phyloP scores from a whole-genome alignment of 768 basidiomycete genomes.

The Pulveroboletus sp. region DNA sequence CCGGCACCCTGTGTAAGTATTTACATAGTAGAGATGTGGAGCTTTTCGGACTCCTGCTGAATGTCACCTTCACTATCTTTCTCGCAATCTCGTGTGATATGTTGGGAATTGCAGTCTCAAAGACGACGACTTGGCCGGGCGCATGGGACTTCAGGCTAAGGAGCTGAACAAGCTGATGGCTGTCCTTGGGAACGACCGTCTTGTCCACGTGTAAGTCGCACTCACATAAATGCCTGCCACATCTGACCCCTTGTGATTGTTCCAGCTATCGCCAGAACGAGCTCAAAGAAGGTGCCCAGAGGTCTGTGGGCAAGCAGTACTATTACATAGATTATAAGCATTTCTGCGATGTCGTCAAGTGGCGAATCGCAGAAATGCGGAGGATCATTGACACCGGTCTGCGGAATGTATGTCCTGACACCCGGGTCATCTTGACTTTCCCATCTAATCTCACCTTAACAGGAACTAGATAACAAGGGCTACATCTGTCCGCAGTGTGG shows the following conservation, averaged over 20 bases:
- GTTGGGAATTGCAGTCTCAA: conserved; percentile 58
- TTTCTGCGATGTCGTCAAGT: conserved; percentile 97
- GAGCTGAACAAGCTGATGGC: conserved; percentile 89
- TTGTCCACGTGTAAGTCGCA: conserved; percentile 67
- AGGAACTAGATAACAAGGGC: conserved; percentile 98
- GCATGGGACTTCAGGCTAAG: conserved; percentile 85
- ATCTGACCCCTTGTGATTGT: conserved; percentile 1
- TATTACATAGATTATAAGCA: conserved; percentile 95
- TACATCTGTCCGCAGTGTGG: conserved; percentile 91
- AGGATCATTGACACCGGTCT: conserved; percentile 83
- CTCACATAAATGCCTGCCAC: neutral
- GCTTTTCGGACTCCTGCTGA: conserved; percentile 17
- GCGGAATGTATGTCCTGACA: conserved; percentile 61
- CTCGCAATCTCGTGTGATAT: conserved; percentile 14
- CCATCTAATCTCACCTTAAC: neutral
- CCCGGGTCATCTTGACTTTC: neutral
- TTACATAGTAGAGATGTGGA: conserved; percentile 23
- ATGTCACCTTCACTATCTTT: conserved; percentile 8
- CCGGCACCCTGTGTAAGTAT: conserved; percentile 90
- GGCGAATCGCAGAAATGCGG: conserved; percentile 92
- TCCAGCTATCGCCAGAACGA: conserved; percentile 85
- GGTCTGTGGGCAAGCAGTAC: conserved; percentile 85
- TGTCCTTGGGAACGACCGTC: conserved; percentile 68
- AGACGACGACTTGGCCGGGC: conserved; percentile 89
- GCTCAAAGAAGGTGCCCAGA: conserved; percentile 83